Conservation (phyloP, 2,329 filamentous ascomycete species). For the Pseudohalonectria lignicola region DNA sequence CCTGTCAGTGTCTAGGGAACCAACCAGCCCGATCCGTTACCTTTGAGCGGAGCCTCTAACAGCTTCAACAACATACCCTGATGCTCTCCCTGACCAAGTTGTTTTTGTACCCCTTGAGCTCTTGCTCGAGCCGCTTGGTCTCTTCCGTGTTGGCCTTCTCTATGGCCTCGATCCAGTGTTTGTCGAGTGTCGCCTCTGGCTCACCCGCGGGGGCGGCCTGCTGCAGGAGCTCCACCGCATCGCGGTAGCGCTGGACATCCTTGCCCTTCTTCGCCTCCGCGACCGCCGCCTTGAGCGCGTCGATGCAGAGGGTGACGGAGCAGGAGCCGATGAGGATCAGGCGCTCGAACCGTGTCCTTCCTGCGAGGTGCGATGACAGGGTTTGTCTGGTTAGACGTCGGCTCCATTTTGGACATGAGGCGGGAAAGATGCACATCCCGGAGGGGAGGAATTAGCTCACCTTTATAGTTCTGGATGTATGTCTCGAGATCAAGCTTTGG, state of each 20-base stretch:
- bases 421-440: no score
- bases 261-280: conserved; percentile 64
- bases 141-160: conserved; percentile 58
- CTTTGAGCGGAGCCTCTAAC: no score
- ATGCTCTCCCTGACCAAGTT: conserved; percentile 98
- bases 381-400: no score
- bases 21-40: no score
- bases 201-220: conserved; percentile 55
- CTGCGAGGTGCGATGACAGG: no score
- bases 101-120: conserved; percentile 89
- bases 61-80: conserved; percentile 61
- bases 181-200: conserved; percentile 55
- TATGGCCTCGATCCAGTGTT: conserved; percentile 62
- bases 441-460: no score
- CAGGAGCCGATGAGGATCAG: conserved; percentile 71
- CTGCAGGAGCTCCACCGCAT: conserved; percentile 55
- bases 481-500: conserved; percentile 88
- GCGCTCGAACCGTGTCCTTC: conserved; percentile 69
- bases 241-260: conserved; percentile 61
- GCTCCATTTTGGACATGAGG: no score
- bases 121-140: conserved; percentile 65
- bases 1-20: background rate
- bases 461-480: conserved; percentile 82
- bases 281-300: conserved; percentile 72
- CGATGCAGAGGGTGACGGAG: conserved; percentile 64